A percentile compares a stretch with the other conserved stretches of the same genome.
These are phyloP conservation scores for Cladophialophora immunda DNA, from an alignment of 2,329 filamentous ascomycete species.

Conservation along the genomic window DNA sequence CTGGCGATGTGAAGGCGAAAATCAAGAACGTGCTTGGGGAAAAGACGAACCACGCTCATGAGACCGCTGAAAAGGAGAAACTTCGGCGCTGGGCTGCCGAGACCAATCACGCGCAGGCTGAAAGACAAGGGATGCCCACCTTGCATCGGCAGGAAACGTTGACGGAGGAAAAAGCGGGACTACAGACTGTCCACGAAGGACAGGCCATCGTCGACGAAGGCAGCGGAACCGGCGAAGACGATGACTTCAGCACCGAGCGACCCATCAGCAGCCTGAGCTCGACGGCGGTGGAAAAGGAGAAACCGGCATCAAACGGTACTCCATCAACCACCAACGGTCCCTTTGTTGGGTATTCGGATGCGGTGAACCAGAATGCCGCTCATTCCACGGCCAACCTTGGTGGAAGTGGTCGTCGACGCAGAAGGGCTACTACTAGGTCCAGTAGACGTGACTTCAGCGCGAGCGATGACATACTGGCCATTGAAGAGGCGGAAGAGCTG, in stretches of 20 bases:
- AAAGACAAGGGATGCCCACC: conserved; percentile 45
- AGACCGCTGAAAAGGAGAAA: conserved; percentile 46
- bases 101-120: conserved; percentile 45
- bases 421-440: conserved; percentile 56
- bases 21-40: conserved; percentile 37
- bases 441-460: conserved; percentile 59
- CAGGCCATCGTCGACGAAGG: conserved; percentile 44
- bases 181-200: conserved; percentile 37
- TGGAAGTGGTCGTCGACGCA: conserved; percentile 47
- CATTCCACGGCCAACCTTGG: conserved; percentile 6
- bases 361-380: conserved; percentile 30
- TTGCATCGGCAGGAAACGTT: conserved; percentile 36
- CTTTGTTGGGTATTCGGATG: conserved; percentile 35
- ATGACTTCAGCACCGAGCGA: conserved; percentile 24
- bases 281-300: conserved; percentile 35
- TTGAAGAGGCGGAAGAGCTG: conserved; percentile 80
- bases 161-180: conserved; percentile 37
- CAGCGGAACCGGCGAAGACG: conserved; percentile 36
- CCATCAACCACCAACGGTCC: conserved; percentile 23
- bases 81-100: conserved; percentile 47
- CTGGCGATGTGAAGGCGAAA: conserved; percentile 46
- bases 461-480: conserved; percentile 77
- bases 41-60: conserved; percentile 36
- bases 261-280: conserved; percentile 30
- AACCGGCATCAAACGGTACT: conserved; percentile 22